Evolutionary conservation across 805 yeast species (phyloP).

Genomic region (Candida andamanensis): DNA sequence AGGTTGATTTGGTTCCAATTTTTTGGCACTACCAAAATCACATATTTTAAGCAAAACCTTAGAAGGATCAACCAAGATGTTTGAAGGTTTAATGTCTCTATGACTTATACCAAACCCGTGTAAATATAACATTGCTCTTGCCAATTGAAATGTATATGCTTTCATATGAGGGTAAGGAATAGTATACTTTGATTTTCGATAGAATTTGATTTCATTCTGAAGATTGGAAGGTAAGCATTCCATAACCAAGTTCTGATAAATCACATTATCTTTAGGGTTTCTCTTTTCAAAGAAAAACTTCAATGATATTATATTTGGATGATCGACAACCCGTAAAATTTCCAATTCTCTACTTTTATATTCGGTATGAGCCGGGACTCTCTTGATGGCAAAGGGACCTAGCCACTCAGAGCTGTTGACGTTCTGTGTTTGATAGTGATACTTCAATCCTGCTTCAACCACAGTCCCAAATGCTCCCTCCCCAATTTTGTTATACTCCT

Average conservation of each 20-base stretch:
- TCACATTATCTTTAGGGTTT: conserved; percentile 52
- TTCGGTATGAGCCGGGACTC: conserved; percentile 85
- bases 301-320: conserved; percentile 72
- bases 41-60: conserved; percentile 67
- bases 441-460: conserved; percentile 57
- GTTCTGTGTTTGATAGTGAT: conserved; percentile 14
- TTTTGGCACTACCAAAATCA: conserved; percentile 83
- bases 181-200: conserved; percentile 53
- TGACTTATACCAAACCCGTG: conserved; percentile 80
- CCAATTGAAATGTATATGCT: conserved; percentile 72
- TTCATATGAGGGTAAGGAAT: conserved; percentile 72
- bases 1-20: conserved; percentile 73
- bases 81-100: conserved; percentile 81
- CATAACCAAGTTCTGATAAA: conserved; percentile 81
- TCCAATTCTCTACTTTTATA: conserved; percentile 79
- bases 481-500: conserved; percentile 70
- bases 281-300: conserved; percentile 68
- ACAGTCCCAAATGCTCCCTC: conserved; percentile 88
- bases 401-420: conserved; percentile 39
- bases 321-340: conserved; percentile 66
- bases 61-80: conserved; percentile 69
- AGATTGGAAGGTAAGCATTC: conserved; percentile 80
- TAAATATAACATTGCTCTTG: conserved; percentile 76
- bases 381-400: conserved; percentile 80
- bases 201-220: conserved; percentile 69